phyloP scores from a whole-genome alignment of 345 rosid genomes.

The Microthlaspi erraticum region DNA sequence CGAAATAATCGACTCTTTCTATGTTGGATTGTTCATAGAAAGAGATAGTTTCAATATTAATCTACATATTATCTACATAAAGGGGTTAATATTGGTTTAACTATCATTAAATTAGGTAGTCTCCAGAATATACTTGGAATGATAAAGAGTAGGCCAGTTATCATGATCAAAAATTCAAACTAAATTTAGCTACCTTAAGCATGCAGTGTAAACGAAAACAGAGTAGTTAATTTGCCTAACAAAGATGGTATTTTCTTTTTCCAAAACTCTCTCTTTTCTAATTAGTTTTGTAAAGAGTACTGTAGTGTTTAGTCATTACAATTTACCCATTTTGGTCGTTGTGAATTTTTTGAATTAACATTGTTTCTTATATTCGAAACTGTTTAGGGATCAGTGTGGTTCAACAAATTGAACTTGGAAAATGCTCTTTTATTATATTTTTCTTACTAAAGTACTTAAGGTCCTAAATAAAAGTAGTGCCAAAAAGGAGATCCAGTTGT shows the following conservation, averaged over 20 bases:
- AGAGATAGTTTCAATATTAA: no score
- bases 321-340: slow-evolving; percentile 18
- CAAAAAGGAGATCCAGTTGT: slow-evolving; percentile 33
- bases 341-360: slow-evolving; percentile 1
- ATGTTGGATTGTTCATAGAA: no score
- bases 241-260: background rate
- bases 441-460: slow-evolving; percentile 21
- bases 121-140: background rate
- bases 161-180: background rate
- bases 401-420: slow-evolving; percentile 35
- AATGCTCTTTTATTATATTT: background rate
- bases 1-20: background rate
- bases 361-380: slow-evolving; percentile 16
- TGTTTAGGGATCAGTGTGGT: slow-evolving; percentile 34
- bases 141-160: background rate
- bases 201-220: background rate
- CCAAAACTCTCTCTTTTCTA: background rate
- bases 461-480: slow-evolving; percentile 31
- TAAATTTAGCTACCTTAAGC: background rate
- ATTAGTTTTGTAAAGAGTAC: slow-evolving; percentile 14
- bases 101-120: no score
- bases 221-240: background rate
- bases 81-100: no score
- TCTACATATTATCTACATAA: no score
- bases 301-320: slow-evolving; percentile 1